Conservation (phyloP, 176 grass and related monocot species). For the Thinopyrum elongatum region DNA sequence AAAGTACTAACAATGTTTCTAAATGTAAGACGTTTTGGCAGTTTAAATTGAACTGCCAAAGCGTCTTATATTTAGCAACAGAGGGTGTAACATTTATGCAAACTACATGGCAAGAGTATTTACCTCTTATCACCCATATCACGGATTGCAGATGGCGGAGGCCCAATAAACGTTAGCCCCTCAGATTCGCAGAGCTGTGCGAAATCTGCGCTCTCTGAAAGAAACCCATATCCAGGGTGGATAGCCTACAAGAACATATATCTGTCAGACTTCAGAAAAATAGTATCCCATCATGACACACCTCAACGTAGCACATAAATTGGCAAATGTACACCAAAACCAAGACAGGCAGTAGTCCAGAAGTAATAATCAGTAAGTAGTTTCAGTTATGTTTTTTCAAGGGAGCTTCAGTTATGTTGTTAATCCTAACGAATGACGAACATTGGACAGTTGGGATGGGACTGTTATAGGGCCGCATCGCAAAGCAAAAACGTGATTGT, state of each 20-base stretch:
- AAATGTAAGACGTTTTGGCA: too few species aligned
- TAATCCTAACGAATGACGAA: neutral
- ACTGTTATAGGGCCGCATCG: neutral
- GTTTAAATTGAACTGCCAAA: too few species aligned
- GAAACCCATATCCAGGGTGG: constrained; percentile 94
- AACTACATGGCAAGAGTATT: neutral
- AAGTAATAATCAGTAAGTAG: neutral
- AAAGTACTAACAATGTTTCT: too few species aligned
- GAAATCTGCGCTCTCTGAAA: constrained; percentile 94
- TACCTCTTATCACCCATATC: constrained; percentile 99
- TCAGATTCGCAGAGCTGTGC: constrained; percentile 72
- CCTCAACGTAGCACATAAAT: neutral
- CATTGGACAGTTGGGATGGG: neutral
- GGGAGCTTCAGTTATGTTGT: neutral
- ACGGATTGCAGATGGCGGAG: constrained; percentile 78
- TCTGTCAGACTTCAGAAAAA: neutral
- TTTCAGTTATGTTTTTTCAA: neutral
- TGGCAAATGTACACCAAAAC: neutral
- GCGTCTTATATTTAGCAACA: too few species aligned
- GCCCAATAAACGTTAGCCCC: constrained; percentile 90
- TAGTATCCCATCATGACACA: neutral
- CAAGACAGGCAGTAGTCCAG: neutral
- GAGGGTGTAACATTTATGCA: neutral
- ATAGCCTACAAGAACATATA: constrained; percentile 52
- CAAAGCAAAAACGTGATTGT: neutral